Percentiles rank a stretch among this genome's conserved stretches.
These are phyloP conservation scores for Fomitopsis palustris DNA, from an alignment of 1,284 basidiomycete species.

Conservation along the genomic window DNA sequence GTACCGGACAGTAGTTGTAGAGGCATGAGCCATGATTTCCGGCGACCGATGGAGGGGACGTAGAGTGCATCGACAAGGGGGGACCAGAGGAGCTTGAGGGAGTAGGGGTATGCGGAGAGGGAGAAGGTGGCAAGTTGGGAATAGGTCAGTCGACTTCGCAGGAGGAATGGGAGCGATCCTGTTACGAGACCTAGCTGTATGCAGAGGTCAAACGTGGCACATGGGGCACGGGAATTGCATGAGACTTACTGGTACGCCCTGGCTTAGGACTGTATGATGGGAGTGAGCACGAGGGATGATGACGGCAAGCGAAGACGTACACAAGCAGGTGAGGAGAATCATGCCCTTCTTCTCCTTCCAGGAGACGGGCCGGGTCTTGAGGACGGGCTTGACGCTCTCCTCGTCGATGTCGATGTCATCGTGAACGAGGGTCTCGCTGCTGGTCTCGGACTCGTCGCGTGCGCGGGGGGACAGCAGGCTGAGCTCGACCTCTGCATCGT, in stretches of 20 bases:
- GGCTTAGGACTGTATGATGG: background rate
- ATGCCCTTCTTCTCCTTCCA: constrained; percentile 3
- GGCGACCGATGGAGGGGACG: background rate
- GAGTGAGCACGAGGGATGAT: background rate
- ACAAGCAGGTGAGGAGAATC: background rate
- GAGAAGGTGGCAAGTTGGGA: constrained; percentile 1
- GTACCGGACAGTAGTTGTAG: constrained; percentile 1
- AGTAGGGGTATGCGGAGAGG: constrained; percentile 1
- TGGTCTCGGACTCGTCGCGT: background rate
- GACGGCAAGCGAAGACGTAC: background rate
- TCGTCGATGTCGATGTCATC: background rate
- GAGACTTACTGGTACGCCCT: background rate
- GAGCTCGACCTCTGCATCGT: constrained; percentile 2
- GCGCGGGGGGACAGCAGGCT: background rate
- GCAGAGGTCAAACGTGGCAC: background rate
- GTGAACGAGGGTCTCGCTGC: background rate
- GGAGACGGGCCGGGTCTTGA: background rate
- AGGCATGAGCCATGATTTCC: constrained; percentile 2
- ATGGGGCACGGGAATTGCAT: too few species aligned
- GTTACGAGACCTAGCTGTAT: background rate
- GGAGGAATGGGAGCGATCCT: background rate
- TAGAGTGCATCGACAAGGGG: constrained; percentile 1
- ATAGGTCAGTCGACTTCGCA: background rate
- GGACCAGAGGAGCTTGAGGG: background rate
- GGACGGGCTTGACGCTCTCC: constrained; percentile 1